Evolutionary conservation across 805 yeast species (phyloP).

Genomic region (Ogataea naganishii): DNA sequence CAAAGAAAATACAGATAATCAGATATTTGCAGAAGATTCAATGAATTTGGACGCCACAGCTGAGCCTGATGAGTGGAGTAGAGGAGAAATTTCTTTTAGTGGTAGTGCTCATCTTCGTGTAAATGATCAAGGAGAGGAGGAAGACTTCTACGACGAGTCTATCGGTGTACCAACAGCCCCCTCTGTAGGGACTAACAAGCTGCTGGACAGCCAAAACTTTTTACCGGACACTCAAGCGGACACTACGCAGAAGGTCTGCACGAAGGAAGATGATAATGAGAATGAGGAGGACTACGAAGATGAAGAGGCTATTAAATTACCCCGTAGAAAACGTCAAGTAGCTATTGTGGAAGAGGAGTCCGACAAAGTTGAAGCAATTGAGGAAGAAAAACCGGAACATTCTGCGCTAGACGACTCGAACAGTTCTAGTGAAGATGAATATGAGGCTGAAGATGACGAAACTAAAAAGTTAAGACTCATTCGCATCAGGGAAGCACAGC

Average conservation of each 20-base stretch:
- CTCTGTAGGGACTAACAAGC: constrained; percentile 3
- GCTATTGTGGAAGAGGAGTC: constrained; percentile 10
- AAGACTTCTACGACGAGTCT: constrained; percentile 10
- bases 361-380: constrained; percentile 19
- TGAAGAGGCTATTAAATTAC: constrained; percentile 9
- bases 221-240: constrained; percentile 24
- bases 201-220: constrained; percentile 21
- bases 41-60: not conserved
- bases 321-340: not conserved
- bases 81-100: constrained; percentile 1
- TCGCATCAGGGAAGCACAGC: constrained; percentile 15
- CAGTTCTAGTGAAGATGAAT: constrained; percentile 13
- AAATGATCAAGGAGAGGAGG: constrained; percentile 15
- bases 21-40: not conserved
- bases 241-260: constrained; percentile 3
- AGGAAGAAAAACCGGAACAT: constrained; percentile 16
- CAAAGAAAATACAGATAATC: constrained; percentile 6
- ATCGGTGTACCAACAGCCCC: constrained; percentile 5
- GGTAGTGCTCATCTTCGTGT: constrained; percentile 6
- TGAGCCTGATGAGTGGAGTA: not conserved
- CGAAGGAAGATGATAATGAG: constrained; percentile 8
- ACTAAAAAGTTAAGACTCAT: constrained; percentile 19
- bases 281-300: constrained; percentile 11
- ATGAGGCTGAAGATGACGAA: constrained; percentile 29
- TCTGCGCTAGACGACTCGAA: constrained; percentile 4